Base-by-base conservation (phyloP, 805 yeast species). In the Hanseniaspora vineae region DNA sequence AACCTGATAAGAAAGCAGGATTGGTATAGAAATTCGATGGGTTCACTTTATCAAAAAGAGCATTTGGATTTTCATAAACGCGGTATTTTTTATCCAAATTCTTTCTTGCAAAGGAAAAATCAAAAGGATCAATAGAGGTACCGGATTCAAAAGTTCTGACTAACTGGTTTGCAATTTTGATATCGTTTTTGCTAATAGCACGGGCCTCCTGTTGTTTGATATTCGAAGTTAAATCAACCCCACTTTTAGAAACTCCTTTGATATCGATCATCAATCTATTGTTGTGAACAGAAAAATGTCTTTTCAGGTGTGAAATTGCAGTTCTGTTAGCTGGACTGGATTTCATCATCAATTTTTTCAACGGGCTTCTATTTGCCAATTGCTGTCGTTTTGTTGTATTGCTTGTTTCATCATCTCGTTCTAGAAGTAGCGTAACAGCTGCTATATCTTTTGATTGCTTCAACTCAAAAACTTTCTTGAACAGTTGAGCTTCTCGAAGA, bases 51-150 rank as follows among this genome's bases (percentile, higher is more conserved):
- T 68, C 74, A 54, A 77, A 73, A 40, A 72, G 65, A 43, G 58
- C 60, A 33, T 57, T 59, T 47, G 49, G 58, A 42, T 53, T 52
- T 46, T 46, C 57, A 54, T 54, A 31, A 35, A 57, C 57, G 50
- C 60, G 49, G 37, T 53, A 46, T 52, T 69, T 72, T 52, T 61
- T 68, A 44, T 76, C 80, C 54, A 77, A 73, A 51, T 72, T 68
- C 37, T 76, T 56, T 54, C 74, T 76, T 43, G 80, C 76, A 57
- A 77, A 63, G 31, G 84, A 75, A 55, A 86, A 85, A 62, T 85
- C 95, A 64, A 80, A 81, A 46, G 96, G 92, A 55, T 84, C 90
- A 59, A 87, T 87, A 0, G 77, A 74, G 4, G 73, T 66, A 44
- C 76, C 77, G 3, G 66, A 65, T 14, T 61, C 66, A 59, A 81